Evolutionary conservation across 495 filamentous ascomycete species (phyloP).

Genomic region (Penicillium salamii): DNA sequence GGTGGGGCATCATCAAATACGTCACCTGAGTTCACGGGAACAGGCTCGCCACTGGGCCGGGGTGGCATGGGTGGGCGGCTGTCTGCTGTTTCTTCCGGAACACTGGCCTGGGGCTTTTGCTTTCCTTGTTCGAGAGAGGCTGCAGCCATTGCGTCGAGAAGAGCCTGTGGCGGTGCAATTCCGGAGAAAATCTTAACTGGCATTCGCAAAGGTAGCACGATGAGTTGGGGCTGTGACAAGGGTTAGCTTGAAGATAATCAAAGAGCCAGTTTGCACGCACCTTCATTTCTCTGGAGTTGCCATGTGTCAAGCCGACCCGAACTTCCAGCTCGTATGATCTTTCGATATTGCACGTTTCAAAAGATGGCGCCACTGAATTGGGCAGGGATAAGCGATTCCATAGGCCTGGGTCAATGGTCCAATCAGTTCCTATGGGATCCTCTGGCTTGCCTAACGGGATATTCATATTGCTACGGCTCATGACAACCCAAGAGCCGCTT

Average conservation of each 20-base stretch:
- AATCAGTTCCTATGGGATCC: conserved; percentile 63
- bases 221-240: conserved; percentile 56
- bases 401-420: conserved; percentile 58
- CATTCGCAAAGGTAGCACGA: conserved; percentile 73
- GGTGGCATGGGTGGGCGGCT: conserved; percentile 38
- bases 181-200: conserved; percentile 85
- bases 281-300: conserved; percentile 46
- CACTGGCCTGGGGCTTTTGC: conserved; percentile 20
- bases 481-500: conserved; percentile 63
- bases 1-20: conserved; percentile 64
- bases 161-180: conserved; percentile 73
- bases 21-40: conserved; percentile 29
- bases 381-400: conserved; percentile 73
- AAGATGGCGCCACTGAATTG: conserved; percentile 79
- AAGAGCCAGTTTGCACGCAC: conserved; percentile 33
- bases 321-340: conserved; percentile 81
- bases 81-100: conserved; percentile 17
- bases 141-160: conserved; percentile 65
- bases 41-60: conserved; percentile 22
- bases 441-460: conserved; percentile 56
- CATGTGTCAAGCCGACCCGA: conserved; percentile 67
- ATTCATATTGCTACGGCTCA: conserved; percentile 64
- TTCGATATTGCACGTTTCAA: conserved; percentile 83
- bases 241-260: conserved; percentile 13
- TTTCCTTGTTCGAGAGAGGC: conserved; percentile 31